These are phyloP conservation scores for Melastoma malabathricum DNA, from an alignment of 345 rosid species.

Conservation along the genomic window DNA sequence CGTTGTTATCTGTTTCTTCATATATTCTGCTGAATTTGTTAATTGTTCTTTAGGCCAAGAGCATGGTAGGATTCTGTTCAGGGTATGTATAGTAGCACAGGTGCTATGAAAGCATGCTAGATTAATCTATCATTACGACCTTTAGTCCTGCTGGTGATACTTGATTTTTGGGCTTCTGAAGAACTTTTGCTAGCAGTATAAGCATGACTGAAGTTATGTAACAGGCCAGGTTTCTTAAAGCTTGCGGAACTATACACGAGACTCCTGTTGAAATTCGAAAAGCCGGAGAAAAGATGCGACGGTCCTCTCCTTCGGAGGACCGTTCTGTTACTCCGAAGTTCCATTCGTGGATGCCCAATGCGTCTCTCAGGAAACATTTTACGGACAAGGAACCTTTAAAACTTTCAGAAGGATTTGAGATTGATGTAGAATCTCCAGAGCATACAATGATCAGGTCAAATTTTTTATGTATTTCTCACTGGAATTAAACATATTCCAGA, in stretches of 20 bases:
- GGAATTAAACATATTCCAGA: not conserved
- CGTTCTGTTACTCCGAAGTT: slow-evolving; percentile 25
- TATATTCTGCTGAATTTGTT: no score
- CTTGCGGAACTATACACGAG: slow-evolving; percentile 45
- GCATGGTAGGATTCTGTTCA: no score
- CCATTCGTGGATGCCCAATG: slow-evolving; percentile 60
- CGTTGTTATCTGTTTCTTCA: no score
- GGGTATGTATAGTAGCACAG: no score
- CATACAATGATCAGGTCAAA: slow-evolving; percentile 52
- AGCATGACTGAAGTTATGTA: not conserved
- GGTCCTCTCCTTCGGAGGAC: slow-evolving; percentile 23
- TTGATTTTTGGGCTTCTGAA: no score
- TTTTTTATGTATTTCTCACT: not conserved
- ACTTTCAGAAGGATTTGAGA: slow-evolving; percentile 23
- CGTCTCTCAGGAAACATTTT: slow-evolving; percentile 27
- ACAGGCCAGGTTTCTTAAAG: slow-evolving; percentile 77
- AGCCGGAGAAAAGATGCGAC: slow-evolving; percentile 21
- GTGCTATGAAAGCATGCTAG: no score
- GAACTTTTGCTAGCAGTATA: no score
- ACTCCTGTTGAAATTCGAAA: slow-evolving; percentile 54
- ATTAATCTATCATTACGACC: no score
- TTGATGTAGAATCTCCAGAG: slow-evolving; percentile 32
- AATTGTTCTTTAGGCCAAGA: no score
- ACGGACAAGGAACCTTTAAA: slow-evolving; percentile 29
- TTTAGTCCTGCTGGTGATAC: no score